Base-by-base conservation (phyloP, 768 basidiomycete genomes). In the Lactarius deliciosus region DNA sequence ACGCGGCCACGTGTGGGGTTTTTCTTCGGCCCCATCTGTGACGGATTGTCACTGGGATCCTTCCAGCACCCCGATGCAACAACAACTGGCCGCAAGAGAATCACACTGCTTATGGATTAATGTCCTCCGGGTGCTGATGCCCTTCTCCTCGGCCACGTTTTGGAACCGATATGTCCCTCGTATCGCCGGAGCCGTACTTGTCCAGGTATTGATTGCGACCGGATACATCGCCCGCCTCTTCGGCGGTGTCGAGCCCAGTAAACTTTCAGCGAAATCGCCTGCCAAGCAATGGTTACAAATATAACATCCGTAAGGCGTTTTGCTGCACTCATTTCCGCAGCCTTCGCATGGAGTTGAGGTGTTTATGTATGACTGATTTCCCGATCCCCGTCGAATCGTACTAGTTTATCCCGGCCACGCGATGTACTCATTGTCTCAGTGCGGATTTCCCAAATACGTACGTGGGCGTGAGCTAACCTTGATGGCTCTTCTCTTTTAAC, bases 121-220 rank as follows among this genome's bases (percentile, higher is more conserved):
- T 57, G 25, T 25, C 15, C 38, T 30, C 43, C 61, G 61, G 65
- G 28, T 47, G 50, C 47, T 3, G 22, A 62, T 66, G 45, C 7
- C 65, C 61, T 57, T 54, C 45, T 62, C 65, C 61, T 66, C 65
- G 65, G 65, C 57, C 50, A 15, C 25, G 22, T 15, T 15, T 53
- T 53, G 50, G 25, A 13, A 28, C 25, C 50, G 50, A 53, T 53
- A 53, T 25, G 25, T n/a, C 50, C 50, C 22, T 53, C 22, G 22
- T 53, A 53, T 53, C 50, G 50, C 50, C 50, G 50, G 50, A 28
- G 22, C 50, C 50, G 22, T 53, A 53, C 50, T 53, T 5, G 25
- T n/a, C n/a, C n/a, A n/a, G n/a, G n/a, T n/a, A n/a, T 28, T 28
- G 25, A 28, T 28, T 28, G 25, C 25, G 25, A 28, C 25, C 11